Evolutionary conservation across 768 basidiomycete species (phyloP), one percentile per base, ranked within the genome.

Genomic region (Epithele typhae): DNA sequence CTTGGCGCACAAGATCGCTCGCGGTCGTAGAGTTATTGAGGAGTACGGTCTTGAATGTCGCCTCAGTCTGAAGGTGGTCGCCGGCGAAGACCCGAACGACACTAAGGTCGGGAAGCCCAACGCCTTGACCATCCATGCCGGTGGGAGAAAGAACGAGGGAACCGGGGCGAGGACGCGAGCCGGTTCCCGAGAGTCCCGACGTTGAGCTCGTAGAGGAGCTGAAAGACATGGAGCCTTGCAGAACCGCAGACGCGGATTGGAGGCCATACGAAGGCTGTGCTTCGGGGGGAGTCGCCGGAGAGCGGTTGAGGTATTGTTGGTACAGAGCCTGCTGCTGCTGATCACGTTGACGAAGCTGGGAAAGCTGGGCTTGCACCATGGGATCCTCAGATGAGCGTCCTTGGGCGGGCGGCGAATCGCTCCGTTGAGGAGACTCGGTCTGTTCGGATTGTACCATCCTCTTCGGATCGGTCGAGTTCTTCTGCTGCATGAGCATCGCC

Each of bases 31-130:
- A 82, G 4, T 87, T 72, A 58, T 94, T 97, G 46, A 98, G 77
- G 15, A 98, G 68, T 1, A 95, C 96, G 5, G 96, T 98, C 72
- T 98, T 98, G 77, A 99, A 99, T 5, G 95, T 96, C 2, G 93
- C 92, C 57, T 98, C 94, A 0, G 92, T 91, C 62, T 92, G 84
- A 53, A 98, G 63, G 54, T 90, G 77, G 54, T 86, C 82, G 23
- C 95, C 96, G 0, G 95, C 94, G 60, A 99, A 99, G 32, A 99
- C 82, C 21, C 96, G 88, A 41, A 99, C 84, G 51, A 99, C 96
- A 57, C 87, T 96, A 45, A 99, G 77, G 44, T 93, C 84, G 0
- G 88, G 90, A 3, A 88, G 79, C 6, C 72, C 72, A 0, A 76
- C 68, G 2, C 79, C 79, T 46, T 81, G 78, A 6, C 76, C 81